Evolutionary conservation across 2,329 filamentous ascomycete species (phyloP), one percentile per base, ranked within the genome.

Genomic region (Myotisia sp.): DNA sequence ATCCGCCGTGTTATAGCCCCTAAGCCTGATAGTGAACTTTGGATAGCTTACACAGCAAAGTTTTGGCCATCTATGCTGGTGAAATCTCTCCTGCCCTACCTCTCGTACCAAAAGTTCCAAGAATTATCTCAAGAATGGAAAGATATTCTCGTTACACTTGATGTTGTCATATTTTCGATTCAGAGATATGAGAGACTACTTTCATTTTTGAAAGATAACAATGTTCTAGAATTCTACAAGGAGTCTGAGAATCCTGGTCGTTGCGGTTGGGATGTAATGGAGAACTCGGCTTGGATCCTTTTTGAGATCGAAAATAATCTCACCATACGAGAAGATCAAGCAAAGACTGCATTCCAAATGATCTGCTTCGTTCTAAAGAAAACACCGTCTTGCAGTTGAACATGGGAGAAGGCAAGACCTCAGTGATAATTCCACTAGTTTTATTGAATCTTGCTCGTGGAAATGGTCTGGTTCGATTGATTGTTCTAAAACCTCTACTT

Each of bases 351-450:
- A 0, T 42, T 56, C 1, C 68, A 71, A 0, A 80, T 71, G 13
- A 72, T 76, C 1, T 52, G 0, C 74, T 76, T 0, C 37, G 43
- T 0, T 70, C 67, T 0, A 54, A 56, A 0, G 42, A 52, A 0
- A 79, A 77, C 38, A 72, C 72, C 0, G 70, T 79, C 0, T 42
- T 78, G 1, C 75, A 79, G 40, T 65, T 79, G 52, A 73, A 76
- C 40, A 79, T 79, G 74, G 75, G 75, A 0, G 64, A 74, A 53
- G 77, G 77, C 6, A 24, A 24, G 0, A 74, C 74, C 0, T 78
- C 76, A 0, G 70, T 80, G 1, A 82, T 85, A 27, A 65, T 78
- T 0, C 76, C 76, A 0, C 74, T 79, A 37, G 67, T 78, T 0
- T 69, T 71, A 0, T 56, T 66, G 0, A 51, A 58, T 0, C 48